These are phyloP conservation scores for Nematodospora valgi DNA, from an alignment of 805 yeast species.

Conservation along the genomic window DNA sequence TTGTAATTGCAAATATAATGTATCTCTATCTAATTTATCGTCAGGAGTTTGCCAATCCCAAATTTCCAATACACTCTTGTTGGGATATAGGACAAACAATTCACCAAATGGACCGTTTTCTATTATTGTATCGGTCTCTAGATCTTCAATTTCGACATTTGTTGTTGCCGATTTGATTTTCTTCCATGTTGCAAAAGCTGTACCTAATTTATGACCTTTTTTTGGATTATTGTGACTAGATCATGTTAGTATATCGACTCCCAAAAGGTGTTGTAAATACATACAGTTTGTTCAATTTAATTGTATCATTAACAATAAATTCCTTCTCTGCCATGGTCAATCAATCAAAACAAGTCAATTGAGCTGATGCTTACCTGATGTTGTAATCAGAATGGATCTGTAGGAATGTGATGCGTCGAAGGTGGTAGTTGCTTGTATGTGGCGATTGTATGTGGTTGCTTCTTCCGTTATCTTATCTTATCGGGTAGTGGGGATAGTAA, in stretches of 20 bases:
- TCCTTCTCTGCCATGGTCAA: background rate
- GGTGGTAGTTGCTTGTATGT: background rate
- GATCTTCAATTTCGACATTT: background rate
- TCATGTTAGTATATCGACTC: background rate
- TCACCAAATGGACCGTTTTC: conserved; percentile 34
- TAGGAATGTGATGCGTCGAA: background rate
- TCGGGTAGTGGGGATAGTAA: too few relatives aligned
- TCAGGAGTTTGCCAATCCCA: conserved; percentile 21
- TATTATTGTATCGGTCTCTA: conserved; percentile 9
- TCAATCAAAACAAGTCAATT: too few relatives aligned
- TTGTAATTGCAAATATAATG: conserved; percentile 20
- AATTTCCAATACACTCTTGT: conserved; percentile 19
- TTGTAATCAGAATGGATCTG: too few relatives aligned
- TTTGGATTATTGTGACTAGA: conserved; percentile 25
- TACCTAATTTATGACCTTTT: conserved; percentile 36
- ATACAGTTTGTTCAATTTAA: conserved; percentile 6
- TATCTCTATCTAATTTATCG: conserved; percentile 18
- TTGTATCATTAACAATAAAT: conserved; percentile 3
- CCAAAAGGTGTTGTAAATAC: conserved; percentile 1
- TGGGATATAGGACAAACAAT: conserved; percentile 22
- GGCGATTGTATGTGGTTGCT: too few relatives aligned
- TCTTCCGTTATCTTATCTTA: too few relatives aligned
- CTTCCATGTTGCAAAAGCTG: conserved; percentile 41
- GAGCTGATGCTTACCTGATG: too few relatives aligned
- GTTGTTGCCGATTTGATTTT: conserved; percentile 34